Evolutionary conservation across 352 stramenopile genomes (phyloP), one percentile per base, ranked within the genome.

Genomic region (Pythium phragmiticola): DNA sequence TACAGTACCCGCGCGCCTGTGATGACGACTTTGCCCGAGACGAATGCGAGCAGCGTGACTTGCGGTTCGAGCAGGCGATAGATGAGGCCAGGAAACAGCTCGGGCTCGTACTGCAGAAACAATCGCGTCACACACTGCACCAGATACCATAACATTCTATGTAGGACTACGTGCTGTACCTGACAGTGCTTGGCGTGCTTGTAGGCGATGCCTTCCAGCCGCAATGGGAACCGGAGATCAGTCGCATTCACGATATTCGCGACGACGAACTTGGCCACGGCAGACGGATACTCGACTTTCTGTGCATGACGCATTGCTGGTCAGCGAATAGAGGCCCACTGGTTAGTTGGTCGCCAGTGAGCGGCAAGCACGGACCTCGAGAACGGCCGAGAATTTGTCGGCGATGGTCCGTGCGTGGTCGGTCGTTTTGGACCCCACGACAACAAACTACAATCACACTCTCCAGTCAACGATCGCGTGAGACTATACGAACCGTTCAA

Each of bases 21-120:
- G 61, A 99, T 85, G 8, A 99, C 95, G n/a, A 99, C 75, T 69
- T 98, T 98, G n/a, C 96, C 96, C 28, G 83, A 93, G n/a, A 99
- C 97, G 70, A 99, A 99, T 16, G 99, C 96, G 21, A 99, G 75
- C 30, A 99, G 75, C 21, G 98, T 97, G 19, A 98, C 85, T 66
- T 98, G 94, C 28, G 96, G 94, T 48, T 90, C 73, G 2, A 95
- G 73, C 68, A 99, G 80, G 41, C 96, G 84, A 76, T 99, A 99
- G 70, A 99, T 98, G 17, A 99, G 76, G 6, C 97, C 97, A 7
- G 96, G 94, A 68, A 99, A 99, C 3, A 99, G 73, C 70, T 99
- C 97, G 0, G 97, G 97, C 72, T 99, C 97, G 71, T 98, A 99
- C 57, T 88, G 26, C 14, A 16, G 43, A 50, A 2, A 42, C 37